phyloP scores from a whole-genome alignment of 768 basidiomycete genomes.

The Naematelia aurantialba region DNA sequence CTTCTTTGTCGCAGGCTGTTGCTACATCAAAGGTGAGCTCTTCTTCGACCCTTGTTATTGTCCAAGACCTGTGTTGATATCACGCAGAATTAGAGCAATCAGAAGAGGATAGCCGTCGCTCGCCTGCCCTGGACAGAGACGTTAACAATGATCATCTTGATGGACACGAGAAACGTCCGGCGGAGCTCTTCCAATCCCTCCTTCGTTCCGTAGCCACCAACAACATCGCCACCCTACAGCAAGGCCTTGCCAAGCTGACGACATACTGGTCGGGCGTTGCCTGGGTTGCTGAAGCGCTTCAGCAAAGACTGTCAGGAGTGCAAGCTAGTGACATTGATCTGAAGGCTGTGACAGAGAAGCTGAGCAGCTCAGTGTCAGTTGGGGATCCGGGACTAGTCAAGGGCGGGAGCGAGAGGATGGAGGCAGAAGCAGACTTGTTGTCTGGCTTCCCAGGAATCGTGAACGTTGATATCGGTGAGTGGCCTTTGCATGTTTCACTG shows the following conservation, averaged over 20 bases:
- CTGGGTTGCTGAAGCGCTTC: conserved; percentile 10
- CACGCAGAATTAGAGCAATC: conserved; percentile 3
- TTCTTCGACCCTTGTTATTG: neutral
- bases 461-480: neutral
- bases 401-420: neutral
- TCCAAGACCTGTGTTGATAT: no score
- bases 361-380: neutral
- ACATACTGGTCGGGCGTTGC: conserved; percentile 11
- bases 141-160: neutral
- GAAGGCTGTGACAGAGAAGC: conserved; percentile 3
- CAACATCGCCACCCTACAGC: conserved; percentile 6
- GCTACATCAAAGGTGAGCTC: conserved; percentile 13
- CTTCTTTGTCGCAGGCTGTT: conserved; percentile 11
- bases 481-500: neutral
- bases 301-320: conserved; percentile 4
- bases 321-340: conserved; percentile 8
- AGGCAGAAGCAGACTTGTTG: neutral
- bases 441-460: neutral
- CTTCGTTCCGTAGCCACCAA: conserved; percentile 4
- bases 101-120: neutral
- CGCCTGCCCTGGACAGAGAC: neutral
- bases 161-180: neutral
- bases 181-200: conserved; percentile 7
- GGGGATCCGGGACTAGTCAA: neutral
- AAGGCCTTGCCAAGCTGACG: conserved; percentile 7